Evolutionary conservation across 129 eudicot species (phyloP), one percentile per base, ranked within the genome.

Genomic region (Deinandra increscens): DNA sequence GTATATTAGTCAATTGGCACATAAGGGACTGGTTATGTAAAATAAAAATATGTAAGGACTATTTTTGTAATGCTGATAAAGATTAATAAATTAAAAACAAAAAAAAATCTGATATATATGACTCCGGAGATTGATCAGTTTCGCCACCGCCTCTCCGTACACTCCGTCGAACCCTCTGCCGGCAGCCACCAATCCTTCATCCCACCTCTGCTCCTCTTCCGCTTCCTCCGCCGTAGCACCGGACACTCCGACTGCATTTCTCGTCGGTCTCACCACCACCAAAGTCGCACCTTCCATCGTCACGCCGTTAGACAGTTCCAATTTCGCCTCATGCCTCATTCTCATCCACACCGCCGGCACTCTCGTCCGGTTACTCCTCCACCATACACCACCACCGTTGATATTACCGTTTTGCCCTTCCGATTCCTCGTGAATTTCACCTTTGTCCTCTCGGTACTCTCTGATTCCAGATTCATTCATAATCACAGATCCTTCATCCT

Each of bases 341-440:
- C 87, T 82, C 87, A 85, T 85, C 76, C 87, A 54, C 20, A 85
- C 91, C 4, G 91, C 85, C n/a, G 91, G 91, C 51, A 85, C 91
- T 38, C 79, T 67, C 0, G 87, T 85, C 34, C 91, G 55, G 12
- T 82, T 82, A 63, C 72, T 79, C 74, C 80, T 66, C 90, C 90
- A 82, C 90, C 90, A 85, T 3, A 75, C 75, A 0, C 89, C 86
- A 36, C 53, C n/a, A n/a, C n/a, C 80, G 9, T 20, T 61, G 0
- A 48, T 1, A 5, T 42, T 14, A 31, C 71, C 75, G 11, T 34
- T 45, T 64, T 64, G 73, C 53, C 63, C 78, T 31, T 64, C 70
- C 5, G 39, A 70, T 11, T 64, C 81, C n/a, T 54, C 69, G 1
- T 7, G 51, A 8, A 13, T 64, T 38, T 67, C 80, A 1, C 48